Evolutionary conservation across 441 rosid genomes (phyloP).

Genomic region (Mallotus repandus): DNA sequence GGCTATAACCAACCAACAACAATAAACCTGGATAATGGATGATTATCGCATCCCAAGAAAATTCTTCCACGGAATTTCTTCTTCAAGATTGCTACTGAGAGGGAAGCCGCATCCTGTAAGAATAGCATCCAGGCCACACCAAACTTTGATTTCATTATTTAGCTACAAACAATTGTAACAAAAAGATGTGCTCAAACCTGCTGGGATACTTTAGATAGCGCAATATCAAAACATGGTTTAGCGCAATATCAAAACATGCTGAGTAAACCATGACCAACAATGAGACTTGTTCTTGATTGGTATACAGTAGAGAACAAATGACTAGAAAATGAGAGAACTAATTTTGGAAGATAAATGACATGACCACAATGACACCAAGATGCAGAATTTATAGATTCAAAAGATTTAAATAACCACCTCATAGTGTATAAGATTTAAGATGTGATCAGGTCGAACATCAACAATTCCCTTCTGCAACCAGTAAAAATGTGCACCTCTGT

Average conservation of each 20-base stretch:
- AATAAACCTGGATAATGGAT: slow-evolving; percentile 76
- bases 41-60: slow-evolving; percentile 90
- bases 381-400: background rate
- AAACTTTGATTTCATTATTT: slow-evolving; percentile 13
- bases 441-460: slow-evolving; percentile 81
- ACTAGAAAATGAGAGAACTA: background rate
- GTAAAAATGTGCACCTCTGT: slow-evolving; percentile 82
- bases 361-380: background rate
- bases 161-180: background rate
- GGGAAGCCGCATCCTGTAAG: slow-evolving; percentile 83
- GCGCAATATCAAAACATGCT: background rate
- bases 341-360: background rate
- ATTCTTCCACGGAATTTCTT: slow-evolving; percentile 58
- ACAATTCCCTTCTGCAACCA: slow-evolving; percentile 72
- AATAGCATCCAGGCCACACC: slow-evolving; percentile 11
- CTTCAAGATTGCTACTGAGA: slow-evolving; percentile 70
- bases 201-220: background rate
- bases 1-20: slow-evolving; percentile 6
- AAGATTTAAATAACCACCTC: slow-evolving; percentile 49
- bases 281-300: background rate
- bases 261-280: background rate
- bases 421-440: slow-evolving; percentile 87
- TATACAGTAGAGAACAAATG: background rate
- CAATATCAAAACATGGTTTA: background rate
- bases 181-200: background rate